phyloP scores from a whole-genome alignment of 257 asterid genomes.

The Solanum phureja region DNA sequence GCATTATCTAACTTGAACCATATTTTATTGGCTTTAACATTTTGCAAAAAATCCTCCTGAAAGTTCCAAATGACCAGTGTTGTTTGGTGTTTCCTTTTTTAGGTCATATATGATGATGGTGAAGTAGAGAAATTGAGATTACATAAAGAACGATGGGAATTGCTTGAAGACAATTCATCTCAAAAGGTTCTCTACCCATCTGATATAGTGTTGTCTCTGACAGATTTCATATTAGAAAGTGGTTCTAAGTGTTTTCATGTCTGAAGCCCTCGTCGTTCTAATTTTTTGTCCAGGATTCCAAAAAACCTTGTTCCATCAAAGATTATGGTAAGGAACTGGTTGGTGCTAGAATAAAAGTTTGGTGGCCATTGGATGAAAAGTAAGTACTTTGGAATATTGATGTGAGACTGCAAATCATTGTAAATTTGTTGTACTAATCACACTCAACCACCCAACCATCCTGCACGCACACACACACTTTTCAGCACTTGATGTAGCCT shows the following conservation, averaged over 20 bases:
- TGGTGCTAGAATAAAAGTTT: slow-evolving; percentile 38
- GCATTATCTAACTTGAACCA: background rate
- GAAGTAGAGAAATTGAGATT: slow-evolving; percentile 34
- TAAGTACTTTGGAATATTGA: slow-evolving; percentile 12
- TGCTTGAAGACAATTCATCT: slow-evolving; percentile 1
- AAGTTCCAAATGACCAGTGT: background rate
- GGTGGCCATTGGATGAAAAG: slow-evolving; percentile 37
- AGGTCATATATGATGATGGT: slow-evolving; percentile 39
- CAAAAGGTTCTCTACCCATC: slow-evolving; percentile 7
- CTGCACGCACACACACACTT: background rate
- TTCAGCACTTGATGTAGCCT: background rate
- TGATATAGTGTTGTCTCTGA: background rate
- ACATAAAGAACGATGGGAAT: slow-evolving; percentile 35
- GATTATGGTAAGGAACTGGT: slow-evolving; percentile 30
- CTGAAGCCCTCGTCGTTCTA: background rate
- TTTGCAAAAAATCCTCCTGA: background rate
- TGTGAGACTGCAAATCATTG: background rate
- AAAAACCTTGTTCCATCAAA: slow-evolving; percentile 5
- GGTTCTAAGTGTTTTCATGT: background rate
- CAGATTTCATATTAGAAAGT: background rate
- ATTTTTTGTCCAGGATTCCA: slow-evolving; percentile 13
- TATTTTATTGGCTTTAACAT: background rate
- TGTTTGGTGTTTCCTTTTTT: slow-evolving; percentile 8
- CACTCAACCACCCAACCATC: background rate
- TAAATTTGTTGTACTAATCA: background rate